Evolutionary conservation across 306 rosid species (phyloP), one percentile per base, ranked within the genome.

Genomic region (Pachyrhizus erosus): DNA sequence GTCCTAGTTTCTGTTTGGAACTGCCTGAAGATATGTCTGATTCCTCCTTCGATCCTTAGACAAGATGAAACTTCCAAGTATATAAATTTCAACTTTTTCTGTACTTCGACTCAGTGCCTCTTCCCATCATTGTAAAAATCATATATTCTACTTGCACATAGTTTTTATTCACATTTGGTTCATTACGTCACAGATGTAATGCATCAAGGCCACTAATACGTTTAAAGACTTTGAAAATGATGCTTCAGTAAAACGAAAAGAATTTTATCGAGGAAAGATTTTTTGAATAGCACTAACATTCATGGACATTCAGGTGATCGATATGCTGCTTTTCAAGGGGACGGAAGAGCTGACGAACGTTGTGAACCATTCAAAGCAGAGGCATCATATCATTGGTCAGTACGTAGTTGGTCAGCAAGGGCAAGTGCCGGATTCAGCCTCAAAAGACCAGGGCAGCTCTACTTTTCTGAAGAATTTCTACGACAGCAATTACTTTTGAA

Each of bases 371-470:
- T 91, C 98, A 78, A 93, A 96, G 96, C 98, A 93, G 82, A 92
- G 99, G 80, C 99, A 96, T 84, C 99, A 96, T 85, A 86, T 93
- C 54, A 77, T 96, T 77, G 99, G 99, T 52, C 99, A 90, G 83
- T 96, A 93, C 21, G 98, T 96, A 82, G 88, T 92, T 1, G 92
- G 92, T 76, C 85, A 54, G 1, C 83, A 88, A 14, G 94, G 88
- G 65, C 89, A 83, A 48, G 81, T 80, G 88, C 92, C 86, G 80
- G 99, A 96, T 69, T 70, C 54, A 87, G 88, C 83, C 64, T n/a
- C 84, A 5, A 92, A 93, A 89, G 92, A 93, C 82, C 91, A 84
- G 49, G 91, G 84, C 74, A 51, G 58, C 48, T 92, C 98, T 43
- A 33, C 83, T 71, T 96, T 93, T 79, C 94, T 96, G 70, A 92